phyloP scores from a whole-genome alignment of 805 yeast species.

The Nakazawaea sp. region DNA sequence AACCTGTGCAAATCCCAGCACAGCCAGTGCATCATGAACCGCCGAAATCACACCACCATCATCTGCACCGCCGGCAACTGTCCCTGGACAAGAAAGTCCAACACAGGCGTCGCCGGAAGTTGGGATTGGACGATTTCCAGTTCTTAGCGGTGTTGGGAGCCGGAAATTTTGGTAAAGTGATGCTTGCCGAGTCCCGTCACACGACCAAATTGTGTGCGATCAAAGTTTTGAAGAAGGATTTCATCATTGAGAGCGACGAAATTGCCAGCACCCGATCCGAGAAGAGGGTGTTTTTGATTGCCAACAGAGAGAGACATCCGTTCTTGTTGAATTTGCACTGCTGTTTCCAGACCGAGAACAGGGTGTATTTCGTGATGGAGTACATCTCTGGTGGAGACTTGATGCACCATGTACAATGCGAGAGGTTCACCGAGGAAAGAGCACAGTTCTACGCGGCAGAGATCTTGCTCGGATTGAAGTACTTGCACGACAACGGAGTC shows the following conservation, averaged over 20 bases:
- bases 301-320: slow-evolving; percentile 85
- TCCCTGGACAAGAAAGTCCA: slow-evolving; percentile 24
- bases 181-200: slow-evolving; percentile 90
- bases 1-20: slow-evolving; percentile 12
- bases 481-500: slow-evolving; percentile 93
- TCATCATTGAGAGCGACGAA: slow-evolving; percentile 91
- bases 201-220: slow-evolving; percentile 84
- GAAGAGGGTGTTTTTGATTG: slow-evolving; percentile 73
- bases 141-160: slow-evolving; percentile 93
- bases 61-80: slow-evolving; percentile 17
- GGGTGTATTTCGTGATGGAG: slow-evolving; percentile 98
- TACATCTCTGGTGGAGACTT: slow-evolving; percentile 96
- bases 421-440: slow-evolving; percentile 77
- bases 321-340: slow-evolving; percentile 86
- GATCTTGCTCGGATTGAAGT: slow-evolving; percentile 82
- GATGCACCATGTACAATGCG: slow-evolving; percentile 98
- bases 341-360: slow-evolving; percentile 96
- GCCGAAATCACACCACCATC: slow-evolving; percentile 15
- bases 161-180: slow-evolving; percentile 98
- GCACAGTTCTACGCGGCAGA: slow-evolving; percentile 98
- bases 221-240: slow-evolving; percentile 93
- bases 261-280: slow-evolving; percentile 93
- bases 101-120: slow-evolving; percentile 49
- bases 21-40: slow-evolving; percentile 11
- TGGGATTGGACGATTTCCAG: slow-evolving; percentile 92